Percentiles rank a stretch among this genome's conserved stretches.
These are phyloP conservation scores for Beauveria brongniartii DNA, from an alignment of 2,329 filamentous ascomycete species.

Conservation along the genomic window DNA sequence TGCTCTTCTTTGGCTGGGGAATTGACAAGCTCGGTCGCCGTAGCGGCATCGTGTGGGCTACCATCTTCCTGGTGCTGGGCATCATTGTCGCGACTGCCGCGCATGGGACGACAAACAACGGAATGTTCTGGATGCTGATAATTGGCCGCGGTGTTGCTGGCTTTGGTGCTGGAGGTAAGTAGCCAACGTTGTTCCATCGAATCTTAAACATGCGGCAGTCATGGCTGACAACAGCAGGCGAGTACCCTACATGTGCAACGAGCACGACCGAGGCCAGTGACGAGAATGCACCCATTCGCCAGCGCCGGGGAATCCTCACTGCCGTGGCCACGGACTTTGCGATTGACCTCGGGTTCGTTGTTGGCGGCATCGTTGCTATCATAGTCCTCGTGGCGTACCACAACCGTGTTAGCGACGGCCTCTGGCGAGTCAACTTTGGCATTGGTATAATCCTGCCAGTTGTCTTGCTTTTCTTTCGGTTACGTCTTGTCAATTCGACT, in stretches of 20 bases:
- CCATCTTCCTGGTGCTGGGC: conserved; percentile 37
- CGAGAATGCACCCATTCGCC: conserved; percentile 19
- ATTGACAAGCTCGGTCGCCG: conserved; percentile 39
- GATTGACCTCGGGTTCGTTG: conserved; percentile 26
- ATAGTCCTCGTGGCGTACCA: conserved; percentile 33
- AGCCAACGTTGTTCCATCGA: too few relatives aligned
- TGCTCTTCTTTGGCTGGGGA: conserved; percentile 31
- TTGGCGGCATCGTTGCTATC: conserved; percentile 34
- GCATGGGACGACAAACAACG: conserved; percentile 31
- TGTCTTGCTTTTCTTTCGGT: conserved; percentile 45
- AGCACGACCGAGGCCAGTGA: conserved; percentile 23
- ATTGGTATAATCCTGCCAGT: conserved; percentile 29
- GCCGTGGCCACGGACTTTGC: conserved; percentile 36
- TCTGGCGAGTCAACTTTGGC: conserved; percentile 33
- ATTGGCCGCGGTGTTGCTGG: conserved; percentile 38
- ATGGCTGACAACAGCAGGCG: conserved; percentile 13
- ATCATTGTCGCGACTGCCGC: conserved; percentile 36
- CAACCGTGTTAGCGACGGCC: conserved; percentile 26
- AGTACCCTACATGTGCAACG: conserved; percentile 23
- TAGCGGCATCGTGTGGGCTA: conserved; percentile 36
- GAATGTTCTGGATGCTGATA: conserved; percentile 45
- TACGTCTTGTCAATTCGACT: conserved; percentile 44
- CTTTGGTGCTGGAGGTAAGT: conserved; percentile 33
- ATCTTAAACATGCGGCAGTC: too few relatives aligned
- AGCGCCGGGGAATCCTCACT: conserved; percentile 22